phyloP scores from a whole-genome alignment of 768 basidiomycete genomes.

The Tephrocybe sp. region DNA sequence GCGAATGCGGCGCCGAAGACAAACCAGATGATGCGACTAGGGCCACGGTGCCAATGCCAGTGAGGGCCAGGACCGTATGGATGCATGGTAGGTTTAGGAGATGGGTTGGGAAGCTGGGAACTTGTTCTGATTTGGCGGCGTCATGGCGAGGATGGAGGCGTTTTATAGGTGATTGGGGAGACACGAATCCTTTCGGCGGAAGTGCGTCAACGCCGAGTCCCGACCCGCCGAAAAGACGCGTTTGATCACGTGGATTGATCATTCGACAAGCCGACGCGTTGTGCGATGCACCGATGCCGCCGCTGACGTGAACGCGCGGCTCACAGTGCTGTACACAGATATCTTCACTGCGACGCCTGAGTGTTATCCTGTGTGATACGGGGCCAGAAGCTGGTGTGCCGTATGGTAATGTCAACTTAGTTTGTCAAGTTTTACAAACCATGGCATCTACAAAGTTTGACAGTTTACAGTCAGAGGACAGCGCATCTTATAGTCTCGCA shows the following conservation, averaged over 20 bases:
- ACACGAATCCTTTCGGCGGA: constrained; percentile 15
- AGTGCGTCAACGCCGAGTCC: background rate
- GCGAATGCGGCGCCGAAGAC: constrained; percentile 52
- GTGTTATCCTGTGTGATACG: too few species aligned
- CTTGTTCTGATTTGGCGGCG: background rate
- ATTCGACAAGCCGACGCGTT: background rate
- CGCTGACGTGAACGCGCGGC: background rate
- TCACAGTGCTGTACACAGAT: too few species aligned
- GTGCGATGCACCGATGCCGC: background rate
- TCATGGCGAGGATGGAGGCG: background rate
- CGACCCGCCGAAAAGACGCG: constrained; percentile 6
- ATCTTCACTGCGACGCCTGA: too few species aligned
- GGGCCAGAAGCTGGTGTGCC: too few species aligned
- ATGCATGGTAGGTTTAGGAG: constrained; percentile 13
- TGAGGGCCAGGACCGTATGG: constrained; percentile 10
- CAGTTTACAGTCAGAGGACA: too few species aligned
- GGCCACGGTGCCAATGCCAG: constrained; percentile 27
- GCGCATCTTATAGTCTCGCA: too few species aligned
- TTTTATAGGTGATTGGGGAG: background rate
- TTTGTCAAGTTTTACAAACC: too few species aligned
- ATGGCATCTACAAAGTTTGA: too few species aligned
- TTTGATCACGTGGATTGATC: background rate
- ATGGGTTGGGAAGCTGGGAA: background rate
- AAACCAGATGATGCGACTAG: constrained; percentile 73
- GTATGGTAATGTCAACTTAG: too few species aligned